Conservation (phyloP, 1,284 basidiomycete genomes). For the Earliella scabrosa region DNA sequence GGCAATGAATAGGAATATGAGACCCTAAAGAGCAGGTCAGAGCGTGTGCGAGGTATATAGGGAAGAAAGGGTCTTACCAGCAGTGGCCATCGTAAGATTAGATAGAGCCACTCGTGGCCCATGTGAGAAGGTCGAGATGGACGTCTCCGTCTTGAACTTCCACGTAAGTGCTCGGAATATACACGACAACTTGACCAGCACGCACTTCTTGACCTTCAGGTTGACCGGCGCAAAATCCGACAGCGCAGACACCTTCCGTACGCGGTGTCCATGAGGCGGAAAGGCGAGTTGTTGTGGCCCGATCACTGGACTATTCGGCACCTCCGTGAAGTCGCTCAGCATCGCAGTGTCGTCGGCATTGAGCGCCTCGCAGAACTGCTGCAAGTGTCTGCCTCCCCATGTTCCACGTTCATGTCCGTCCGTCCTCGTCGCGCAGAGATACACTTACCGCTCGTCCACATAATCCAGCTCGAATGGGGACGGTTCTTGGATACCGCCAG, state of each 20-base stretch:
- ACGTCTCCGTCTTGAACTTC: slow-evolving; percentile 52
- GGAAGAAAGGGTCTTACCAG: slow-evolving; percentile 56
- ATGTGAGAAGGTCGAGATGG: slow-evolving; percentile 47
- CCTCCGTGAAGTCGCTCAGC: slow-evolving; percentile 37
- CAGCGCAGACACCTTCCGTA: slow-evolving; percentile 84
- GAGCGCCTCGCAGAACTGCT: slow-evolving; percentile 71
- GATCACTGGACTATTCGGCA: slow-evolving; percentile 42
- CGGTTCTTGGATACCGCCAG: not conserved
- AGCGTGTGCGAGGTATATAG: not conserved
- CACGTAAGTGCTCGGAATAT: not conserved
- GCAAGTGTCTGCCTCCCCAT: slow-evolving; percentile 61
- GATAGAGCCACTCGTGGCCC: slow-evolving; percentile 79
- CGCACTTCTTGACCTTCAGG: slow-evolving; percentile 72
- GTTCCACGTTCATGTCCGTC: not conserved
- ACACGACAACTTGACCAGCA: slow-evolving; percentile 5
- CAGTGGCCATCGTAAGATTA: slow-evolving; percentile 88
- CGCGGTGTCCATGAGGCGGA: slow-evolving; percentile 38
- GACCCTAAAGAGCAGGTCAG: slow-evolving; percentile 46
- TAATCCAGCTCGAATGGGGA: slow-evolving; percentile 53
- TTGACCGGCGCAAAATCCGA: slow-evolving; percentile 95
- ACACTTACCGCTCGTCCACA: slow-evolving; percentile 70
- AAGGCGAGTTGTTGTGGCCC: slow-evolving; percentile 35
- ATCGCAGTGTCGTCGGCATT: slow-evolving; percentile 58
- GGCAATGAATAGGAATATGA: slow-evolving; percentile 87
- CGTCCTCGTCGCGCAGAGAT: not conserved